phyloP scores from a whole-genome alignment of 2,329 filamentous ascomycete genomes.

The Xylariaceae sp. region DNA sequence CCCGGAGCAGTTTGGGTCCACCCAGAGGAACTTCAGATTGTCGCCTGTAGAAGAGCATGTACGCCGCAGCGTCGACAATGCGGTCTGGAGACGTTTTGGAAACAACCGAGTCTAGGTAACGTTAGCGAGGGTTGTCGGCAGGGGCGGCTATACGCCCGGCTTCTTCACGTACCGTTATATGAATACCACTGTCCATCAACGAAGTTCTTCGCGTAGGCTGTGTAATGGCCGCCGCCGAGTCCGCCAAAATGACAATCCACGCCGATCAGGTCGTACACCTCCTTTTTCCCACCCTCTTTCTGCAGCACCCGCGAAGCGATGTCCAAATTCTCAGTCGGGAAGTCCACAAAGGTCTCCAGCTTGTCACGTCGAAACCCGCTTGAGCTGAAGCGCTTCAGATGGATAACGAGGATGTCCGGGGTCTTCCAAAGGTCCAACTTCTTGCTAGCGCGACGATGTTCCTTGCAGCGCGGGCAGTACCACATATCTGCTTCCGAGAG shows the following conservation, averaged over 20 bases:
- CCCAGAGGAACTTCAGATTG: constrained; percentile 73
- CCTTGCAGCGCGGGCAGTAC: constrained; percentile 96
- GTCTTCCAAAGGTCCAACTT: constrained; percentile 97
- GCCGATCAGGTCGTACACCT: constrained; percentile 88
- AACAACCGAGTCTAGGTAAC: constrained; percentile 64
- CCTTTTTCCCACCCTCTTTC: constrained; percentile 71
- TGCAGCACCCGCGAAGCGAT: constrained; percentile 73
- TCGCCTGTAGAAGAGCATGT: constrained; percentile 92
- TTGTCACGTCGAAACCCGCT: constrained; percentile 80
- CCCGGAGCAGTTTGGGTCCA: constrained; percentile 65
- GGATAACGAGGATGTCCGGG: constrained; percentile 89
- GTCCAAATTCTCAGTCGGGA: constrained; percentile 82
- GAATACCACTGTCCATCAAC: constrained; percentile 87
- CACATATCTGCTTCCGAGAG: constrained; percentile 93
- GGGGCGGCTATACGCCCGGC: not conserved
- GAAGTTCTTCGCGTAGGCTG: constrained; percentile 90
- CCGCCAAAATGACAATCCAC: constrained; percentile 96
- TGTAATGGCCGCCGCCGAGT: constrained; percentile 92
- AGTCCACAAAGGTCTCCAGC: constrained; percentile 84
- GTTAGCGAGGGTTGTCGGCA: constrained; percentile 35
- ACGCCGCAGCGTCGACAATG: constrained; percentile 72
- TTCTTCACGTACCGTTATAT: constrained; percentile 71
- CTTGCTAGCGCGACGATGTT: constrained; percentile 86
- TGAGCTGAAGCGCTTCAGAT: constrained; percentile 92
- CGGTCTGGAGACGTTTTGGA: constrained; percentile 54